Percentiles rank a stretch among this genome's conserved stretches.
Conservation (phyloP, 2,329 filamentous ascomycete genomes). For the Sordariomycetes sp. region DNA sequence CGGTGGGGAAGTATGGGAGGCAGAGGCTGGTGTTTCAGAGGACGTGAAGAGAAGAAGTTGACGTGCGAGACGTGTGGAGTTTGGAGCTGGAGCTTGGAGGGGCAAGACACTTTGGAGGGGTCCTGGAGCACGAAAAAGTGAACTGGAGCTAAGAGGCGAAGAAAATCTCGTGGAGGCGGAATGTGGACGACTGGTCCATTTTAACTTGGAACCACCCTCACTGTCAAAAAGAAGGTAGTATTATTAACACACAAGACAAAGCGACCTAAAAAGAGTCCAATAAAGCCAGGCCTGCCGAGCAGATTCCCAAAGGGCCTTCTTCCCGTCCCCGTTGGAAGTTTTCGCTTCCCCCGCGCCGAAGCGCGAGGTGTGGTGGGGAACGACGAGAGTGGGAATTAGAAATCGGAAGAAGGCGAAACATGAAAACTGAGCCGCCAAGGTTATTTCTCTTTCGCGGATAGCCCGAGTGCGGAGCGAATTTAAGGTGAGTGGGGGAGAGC, state of each 20-base stretch:
- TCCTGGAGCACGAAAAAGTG: too few species aligned
- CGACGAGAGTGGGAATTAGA: not conserved
- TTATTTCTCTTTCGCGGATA: constrained; percentile 4
- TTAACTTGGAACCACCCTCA: too few species aligned
- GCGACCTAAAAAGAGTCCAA: not conserved
- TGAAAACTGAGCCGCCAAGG: not conserved
- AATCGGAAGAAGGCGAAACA: not conserved
- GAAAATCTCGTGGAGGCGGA: not conserved
- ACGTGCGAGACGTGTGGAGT: not conserved
- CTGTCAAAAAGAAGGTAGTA: not conserved
- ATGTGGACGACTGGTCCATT: not conserved
- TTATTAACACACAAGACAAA: not conserved
- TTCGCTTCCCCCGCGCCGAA: not conserved
- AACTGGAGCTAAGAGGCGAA: too few species aligned
- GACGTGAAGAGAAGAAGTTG: not conserved
- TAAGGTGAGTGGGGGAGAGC: too few species aligned
- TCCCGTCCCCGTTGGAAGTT: too few species aligned
- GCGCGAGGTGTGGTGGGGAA: not conserved
- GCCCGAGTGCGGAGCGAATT: constrained; percentile 1
- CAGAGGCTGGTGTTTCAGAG: too few species aligned
- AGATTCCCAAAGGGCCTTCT: too few species aligned
- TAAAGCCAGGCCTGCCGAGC: too few species aligned
- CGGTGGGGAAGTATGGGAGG: too few species aligned
- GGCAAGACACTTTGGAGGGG: not conserved
- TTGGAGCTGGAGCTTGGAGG: not conserved